These are phyloP conservation scores for Fagopyrum esculentum DNA, from an alignment of 148 eudicot genomes.

Conservation along the genomic window DNA sequence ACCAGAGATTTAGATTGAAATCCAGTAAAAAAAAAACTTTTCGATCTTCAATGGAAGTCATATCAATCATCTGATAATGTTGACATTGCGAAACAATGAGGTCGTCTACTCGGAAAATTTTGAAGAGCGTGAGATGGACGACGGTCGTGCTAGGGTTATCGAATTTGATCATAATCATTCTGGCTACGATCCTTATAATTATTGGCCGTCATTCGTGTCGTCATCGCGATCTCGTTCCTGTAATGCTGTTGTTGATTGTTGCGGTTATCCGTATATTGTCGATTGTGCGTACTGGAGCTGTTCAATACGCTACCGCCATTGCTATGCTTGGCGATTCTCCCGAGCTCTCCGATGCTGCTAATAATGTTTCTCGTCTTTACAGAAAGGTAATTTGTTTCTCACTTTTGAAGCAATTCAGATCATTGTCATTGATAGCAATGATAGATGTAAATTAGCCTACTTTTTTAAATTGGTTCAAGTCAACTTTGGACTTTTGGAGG, in stretches of 20 bases:
- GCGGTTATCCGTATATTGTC: conserved; percentile 31
- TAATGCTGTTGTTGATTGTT: conserved; percentile 20
- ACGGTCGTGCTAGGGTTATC: conserved; percentile 31
- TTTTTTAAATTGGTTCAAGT: background rate
- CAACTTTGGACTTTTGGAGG: no score
- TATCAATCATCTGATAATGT: background rate
- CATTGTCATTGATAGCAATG: no score
- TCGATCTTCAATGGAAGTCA: background rate
- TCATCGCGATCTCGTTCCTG: conserved; percentile 18
- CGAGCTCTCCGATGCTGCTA: conserved; percentile 8
- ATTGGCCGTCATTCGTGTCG: conserved; percentile 24
- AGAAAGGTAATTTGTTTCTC: conserved; percentile 23
- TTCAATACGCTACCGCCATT: conserved; percentile 46
- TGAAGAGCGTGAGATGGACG: conserved; percentile 43
- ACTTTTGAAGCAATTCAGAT: background rate
- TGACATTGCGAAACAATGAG: background rate
- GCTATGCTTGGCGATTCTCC: conserved; percentile 33
- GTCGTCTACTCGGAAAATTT: conserved; percentile 8
- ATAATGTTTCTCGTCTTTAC: conserved; percentile 31
- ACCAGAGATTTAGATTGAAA: background rate
- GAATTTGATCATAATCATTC: conserved; percentile 25
- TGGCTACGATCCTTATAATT: conserved; percentile 20
- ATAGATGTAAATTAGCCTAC: background rate
- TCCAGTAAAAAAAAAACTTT: background rate
- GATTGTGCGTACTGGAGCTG: conserved; percentile 43